Percentiles rank a stretch among this genome's conserved stretches.
phyloP scores from a whole-genome alignment of 208 protist genomes.

The Acanthamoeba triangularis region DNA sequence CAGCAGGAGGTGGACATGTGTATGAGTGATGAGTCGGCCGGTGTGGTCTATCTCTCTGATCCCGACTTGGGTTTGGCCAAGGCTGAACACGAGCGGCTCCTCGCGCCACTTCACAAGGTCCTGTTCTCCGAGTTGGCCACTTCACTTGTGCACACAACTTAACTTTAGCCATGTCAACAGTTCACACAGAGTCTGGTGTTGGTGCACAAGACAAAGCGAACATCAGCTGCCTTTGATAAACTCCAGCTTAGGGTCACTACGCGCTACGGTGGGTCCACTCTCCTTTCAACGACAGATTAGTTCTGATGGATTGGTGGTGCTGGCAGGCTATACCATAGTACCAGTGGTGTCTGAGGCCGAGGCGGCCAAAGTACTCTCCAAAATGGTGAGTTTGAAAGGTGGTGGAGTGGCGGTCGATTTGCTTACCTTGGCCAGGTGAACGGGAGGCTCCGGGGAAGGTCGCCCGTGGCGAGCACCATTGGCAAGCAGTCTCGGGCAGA shows the following conservation, averaged over 20 bases:
- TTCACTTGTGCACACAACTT: neutral
- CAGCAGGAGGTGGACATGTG: constrained; percentile 14
- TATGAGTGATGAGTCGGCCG: neutral
- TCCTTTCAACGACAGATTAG: neutral
- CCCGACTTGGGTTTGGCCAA: neutral
- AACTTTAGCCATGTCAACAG: neutral
- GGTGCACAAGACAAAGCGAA: neutral
- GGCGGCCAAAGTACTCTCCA: neutral
- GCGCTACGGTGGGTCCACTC: neutral
- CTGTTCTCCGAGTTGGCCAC: too few species aligned
- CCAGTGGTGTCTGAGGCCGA: neutral
- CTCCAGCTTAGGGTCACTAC: neutral
- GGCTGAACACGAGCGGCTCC: neutral
- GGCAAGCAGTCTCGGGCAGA: neutral
- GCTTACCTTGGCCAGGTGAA: neutral
- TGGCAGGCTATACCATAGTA: neutral
- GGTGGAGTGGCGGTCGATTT: neutral
- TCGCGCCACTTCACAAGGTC: neutral
- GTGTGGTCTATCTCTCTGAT: neutral
- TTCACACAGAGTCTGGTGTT: neutral
- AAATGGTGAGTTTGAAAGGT: neutral
- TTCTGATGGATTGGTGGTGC: neutral
- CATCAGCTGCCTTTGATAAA: neutral
- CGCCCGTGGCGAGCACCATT: neutral
- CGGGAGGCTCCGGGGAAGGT: neutral